Conservation (phyloP, 78 protist genomes). For the Dictyostelium firmibasis region DNA sequence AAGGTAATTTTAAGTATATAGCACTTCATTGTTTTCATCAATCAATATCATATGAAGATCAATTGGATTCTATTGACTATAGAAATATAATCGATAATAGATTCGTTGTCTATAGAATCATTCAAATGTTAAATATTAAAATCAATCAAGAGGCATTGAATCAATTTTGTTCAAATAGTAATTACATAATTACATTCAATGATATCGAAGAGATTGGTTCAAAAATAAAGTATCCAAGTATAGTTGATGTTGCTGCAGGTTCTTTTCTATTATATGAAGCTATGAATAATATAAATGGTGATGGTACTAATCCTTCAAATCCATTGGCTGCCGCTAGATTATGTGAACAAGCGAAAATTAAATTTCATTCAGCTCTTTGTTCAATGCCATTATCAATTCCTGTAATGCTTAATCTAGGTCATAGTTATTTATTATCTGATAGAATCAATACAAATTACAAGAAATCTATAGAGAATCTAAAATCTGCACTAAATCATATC, state of each 20-base stretch:
- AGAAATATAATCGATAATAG: not conserved
- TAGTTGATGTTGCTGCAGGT: constrained; percentile 15
- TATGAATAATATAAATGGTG: not conserved
- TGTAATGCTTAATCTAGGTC: not conserved
- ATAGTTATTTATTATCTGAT: not conserved
- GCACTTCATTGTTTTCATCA: not conserved
- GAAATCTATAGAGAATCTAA: constrained; percentile 1
- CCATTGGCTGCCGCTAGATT: not conserved
- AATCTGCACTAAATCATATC: not conserved
- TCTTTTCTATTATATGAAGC: constrained; percentile 3
- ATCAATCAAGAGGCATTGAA: constrained; percentile 26
- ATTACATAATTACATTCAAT: not conserved
- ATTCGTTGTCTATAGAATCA: not conserved
- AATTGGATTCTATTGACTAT: not conserved
- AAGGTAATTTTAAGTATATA: constrained; percentile 20
- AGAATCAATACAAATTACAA: not conserved
- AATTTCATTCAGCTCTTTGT: constrained; percentile 6
- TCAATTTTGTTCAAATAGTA: constrained; percentile 3
- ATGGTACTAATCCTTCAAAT: not conserved
- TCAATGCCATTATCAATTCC: constrained; percentile 32
- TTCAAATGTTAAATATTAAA: constrained; percentile 18
- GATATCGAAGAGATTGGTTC: constrained; percentile 59
- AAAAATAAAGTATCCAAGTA: not conserved
- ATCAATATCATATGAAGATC: not conserved
- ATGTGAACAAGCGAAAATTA: constrained; percentile 1